A percentile compares a stretch with the other conserved stretches of the same genome.
These are phyloP conservation scores for Hymenoscyphus fraxineus DNA, from an alignment of 2,329 filamentous ascomycete genomes.

Conservation along the genomic window DNA sequence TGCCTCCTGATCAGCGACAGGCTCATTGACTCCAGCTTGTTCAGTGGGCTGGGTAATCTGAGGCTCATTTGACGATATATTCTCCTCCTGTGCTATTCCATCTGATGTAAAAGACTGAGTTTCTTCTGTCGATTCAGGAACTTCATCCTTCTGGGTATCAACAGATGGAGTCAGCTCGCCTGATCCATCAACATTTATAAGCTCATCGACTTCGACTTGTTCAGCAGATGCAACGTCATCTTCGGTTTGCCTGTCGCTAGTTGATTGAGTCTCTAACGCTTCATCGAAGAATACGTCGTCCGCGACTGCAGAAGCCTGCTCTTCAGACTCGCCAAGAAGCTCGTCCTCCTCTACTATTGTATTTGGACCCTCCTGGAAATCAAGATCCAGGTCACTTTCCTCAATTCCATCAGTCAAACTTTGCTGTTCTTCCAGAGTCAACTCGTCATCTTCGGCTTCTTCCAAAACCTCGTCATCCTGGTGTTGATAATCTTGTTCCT, in stretches of 20 bases:
- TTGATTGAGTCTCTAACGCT: not conserved
- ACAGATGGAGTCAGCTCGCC: not conserved
- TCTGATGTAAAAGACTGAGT: no score
- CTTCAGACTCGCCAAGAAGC: not conserved
- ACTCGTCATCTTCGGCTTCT: not conserved
- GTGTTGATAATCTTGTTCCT: not conserved
- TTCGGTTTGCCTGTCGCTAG: not conserved
- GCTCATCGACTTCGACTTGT: not conserved
- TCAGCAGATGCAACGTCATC: not conserved
- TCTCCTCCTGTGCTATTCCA: not conserved
- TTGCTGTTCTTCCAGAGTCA: not conserved
- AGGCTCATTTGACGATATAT: not conserved
- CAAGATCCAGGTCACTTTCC: not conserved
- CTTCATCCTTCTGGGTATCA: not conserved
- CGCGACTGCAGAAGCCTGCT: not conserved
- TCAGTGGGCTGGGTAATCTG: no score
- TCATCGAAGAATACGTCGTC: not conserved
- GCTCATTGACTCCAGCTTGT: no score
- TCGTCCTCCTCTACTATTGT: not conserved
- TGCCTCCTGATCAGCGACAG: no score
- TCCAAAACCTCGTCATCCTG: not conserved
- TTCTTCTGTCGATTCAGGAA: not conserved
- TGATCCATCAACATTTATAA: not conserved
- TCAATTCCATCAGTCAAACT: not conserved
- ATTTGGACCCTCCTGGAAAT: not conserved